Conservation (phyloP, 768 basidiomycete species). For the Boletus subparvulus region DNA sequence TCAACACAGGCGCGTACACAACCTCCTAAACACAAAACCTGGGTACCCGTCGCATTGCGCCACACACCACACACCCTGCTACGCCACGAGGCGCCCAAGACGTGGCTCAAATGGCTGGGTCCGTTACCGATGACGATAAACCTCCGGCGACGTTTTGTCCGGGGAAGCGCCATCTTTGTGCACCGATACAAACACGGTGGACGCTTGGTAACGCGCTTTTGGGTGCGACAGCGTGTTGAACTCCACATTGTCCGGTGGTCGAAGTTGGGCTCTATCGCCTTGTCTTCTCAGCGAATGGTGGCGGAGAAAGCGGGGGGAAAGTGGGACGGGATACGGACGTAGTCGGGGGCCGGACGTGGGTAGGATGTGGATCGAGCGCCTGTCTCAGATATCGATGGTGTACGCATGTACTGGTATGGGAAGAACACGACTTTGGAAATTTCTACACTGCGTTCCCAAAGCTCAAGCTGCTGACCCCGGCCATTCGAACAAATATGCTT, state of each 20-base stretch:
- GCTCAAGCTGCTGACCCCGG: no score
- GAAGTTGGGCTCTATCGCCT: neutral
- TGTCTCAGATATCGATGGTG: neutral
- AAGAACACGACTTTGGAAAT: neutral
- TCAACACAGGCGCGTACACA: neutral
- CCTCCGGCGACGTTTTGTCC: neutral
- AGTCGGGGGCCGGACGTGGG: neutral
- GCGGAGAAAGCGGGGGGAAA: neutral
- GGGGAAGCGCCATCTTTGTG: constrained; percentile 13
- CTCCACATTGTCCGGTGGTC: constrained; percentile 7
- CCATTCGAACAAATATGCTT: no score
- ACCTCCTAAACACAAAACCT: neutral
- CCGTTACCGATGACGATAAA: constrained; percentile 9
- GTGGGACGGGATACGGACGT: neutral
- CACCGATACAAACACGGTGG: constrained; percentile 3
- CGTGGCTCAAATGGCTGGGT: constrained; percentile 22
- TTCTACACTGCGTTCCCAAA: neutral
- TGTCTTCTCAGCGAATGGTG: neutral
- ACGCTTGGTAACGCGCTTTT: constrained; percentile 8
- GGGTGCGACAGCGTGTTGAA: constrained; percentile 4
- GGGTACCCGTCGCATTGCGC: neutral
- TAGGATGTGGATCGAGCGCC: neutral
- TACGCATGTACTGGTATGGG: neutral
- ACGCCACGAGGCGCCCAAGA: neutral
- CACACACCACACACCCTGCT: neutral